These are phyloP conservation scores for Termitomyces sp. DNA, from an alignment of 768 basidiomycete genomes.

Conservation along the genomic window DNA sequence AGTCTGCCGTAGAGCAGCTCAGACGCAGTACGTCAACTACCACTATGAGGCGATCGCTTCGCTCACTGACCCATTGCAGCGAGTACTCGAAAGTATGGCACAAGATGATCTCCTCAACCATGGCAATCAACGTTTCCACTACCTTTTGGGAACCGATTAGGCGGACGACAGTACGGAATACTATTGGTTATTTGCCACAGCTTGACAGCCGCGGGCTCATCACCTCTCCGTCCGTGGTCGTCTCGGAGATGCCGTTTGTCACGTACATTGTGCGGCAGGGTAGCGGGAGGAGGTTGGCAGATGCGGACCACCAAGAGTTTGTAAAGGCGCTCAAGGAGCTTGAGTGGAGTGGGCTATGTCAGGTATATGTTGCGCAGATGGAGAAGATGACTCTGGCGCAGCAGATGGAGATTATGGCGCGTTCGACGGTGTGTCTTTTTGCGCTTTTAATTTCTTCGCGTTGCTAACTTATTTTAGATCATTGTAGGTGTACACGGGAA, in stretches of 20 bases:
- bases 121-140: constrained; percentile 20
- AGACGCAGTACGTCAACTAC: constrained; percentile 29
- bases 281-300: constrained; percentile 33
- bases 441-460: background rate
- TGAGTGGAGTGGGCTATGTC: constrained; percentile 45
- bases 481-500: constrained; percentile 69
- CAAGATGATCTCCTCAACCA: constrained; percentile 33
- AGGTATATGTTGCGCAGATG: constrained; percentile 36
- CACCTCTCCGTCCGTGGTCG: constrained; percentile 4
- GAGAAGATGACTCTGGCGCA: constrained; percentile 50
- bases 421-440: constrained; percentile 48
- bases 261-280: constrained; percentile 64
- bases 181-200: constrained; percentile 28
- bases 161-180: constrained; percentile 20
- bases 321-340: constrained; percentile 42
- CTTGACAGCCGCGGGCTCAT: constrained; percentile 10
- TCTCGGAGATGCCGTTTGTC: constrained; percentile 26
- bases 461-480: constrained; percentile 27
- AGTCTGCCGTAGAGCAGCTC: constrained; percentile 62
- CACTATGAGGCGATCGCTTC: background rate
- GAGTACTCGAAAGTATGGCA: constrained; percentile 23
- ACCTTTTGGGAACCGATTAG: constrained; percentile 34
- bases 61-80: constrained; percentile 21
- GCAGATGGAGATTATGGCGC: constrained; percentile 56
- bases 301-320: constrained; percentile 44